phyloP scores from a whole-genome alignment of 1,284 basidiomycete species.

The Trametes hirsuta region DNA sequence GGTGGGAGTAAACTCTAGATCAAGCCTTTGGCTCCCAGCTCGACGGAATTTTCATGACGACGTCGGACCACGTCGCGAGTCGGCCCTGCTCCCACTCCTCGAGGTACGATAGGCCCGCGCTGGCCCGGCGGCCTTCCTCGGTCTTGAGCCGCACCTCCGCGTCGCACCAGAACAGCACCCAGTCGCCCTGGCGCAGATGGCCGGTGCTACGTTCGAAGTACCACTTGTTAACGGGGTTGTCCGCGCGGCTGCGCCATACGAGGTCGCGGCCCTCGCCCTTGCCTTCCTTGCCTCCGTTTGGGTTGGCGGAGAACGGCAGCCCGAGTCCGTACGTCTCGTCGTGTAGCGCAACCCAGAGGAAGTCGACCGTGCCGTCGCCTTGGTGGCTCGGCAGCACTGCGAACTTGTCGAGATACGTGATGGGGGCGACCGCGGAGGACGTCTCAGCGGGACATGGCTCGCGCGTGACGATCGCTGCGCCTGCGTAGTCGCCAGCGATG shows the following conservation, averaged over 20 bases:
- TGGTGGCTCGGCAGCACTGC: conserved; percentile 94
- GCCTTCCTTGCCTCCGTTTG: conserved; percentile 90
- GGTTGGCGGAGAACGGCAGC: conserved; percentile 91
- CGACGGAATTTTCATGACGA: conserved; percentile 78
- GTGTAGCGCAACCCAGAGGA: conserved; percentile 97
- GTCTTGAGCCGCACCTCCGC: conserved; percentile 82
- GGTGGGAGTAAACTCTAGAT: neutral
- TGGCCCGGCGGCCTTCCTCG: conserved; percentile 64
- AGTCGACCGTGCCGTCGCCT: conserved; percentile 98
- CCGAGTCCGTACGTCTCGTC: conserved; percentile 99
- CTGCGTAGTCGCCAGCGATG: conserved; percentile 94
- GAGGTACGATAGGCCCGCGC: conserved; percentile 70
- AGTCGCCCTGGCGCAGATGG: conserved; percentile 81
- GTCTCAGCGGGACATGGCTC: conserved; percentile 54
- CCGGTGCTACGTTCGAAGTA: conserved; percentile 97
- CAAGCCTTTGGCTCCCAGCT: conserved; percentile 62
- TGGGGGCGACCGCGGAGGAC: conserved; percentile 43
- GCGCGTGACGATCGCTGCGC: conserved; percentile 93
- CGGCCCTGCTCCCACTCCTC: conserved; percentile 85
- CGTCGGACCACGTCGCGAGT: conserved; percentile 74
- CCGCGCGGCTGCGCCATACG: conserved; percentile 90
- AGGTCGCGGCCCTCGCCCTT: conserved; percentile 91
- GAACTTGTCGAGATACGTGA: conserved; percentile 99
- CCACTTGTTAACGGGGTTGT: conserved; percentile 99
- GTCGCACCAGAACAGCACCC: conserved; percentile 99